These are phyloP conservation scores for Emmonsia crescens DNA, from an alignment of 2,329 filamentous ascomycete species.

Conservation along the genomic window DNA sequence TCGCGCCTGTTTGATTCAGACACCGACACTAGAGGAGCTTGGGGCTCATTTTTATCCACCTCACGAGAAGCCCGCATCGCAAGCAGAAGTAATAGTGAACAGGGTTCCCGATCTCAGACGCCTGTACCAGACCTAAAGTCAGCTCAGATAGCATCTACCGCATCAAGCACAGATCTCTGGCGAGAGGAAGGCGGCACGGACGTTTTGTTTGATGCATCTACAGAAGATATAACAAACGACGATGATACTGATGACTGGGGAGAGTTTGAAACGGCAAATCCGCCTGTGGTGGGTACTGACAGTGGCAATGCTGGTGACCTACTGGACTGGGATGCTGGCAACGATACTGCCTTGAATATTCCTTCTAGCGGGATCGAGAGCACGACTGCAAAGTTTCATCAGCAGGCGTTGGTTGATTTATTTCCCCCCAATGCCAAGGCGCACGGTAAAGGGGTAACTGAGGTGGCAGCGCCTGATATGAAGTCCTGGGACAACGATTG, in stretches of 20 bases:
- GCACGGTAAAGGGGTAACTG: neutral
- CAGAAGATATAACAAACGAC: slow-evolving; percentile 20
- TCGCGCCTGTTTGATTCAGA: neutral
- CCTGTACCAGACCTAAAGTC: neutral
- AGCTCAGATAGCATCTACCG: neutral
- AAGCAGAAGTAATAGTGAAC: neutral
- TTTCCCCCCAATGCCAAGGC: slow-evolving; percentile 19
- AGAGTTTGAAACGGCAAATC: slow-evolving; percentile 32
- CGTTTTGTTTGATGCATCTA: slow-evolving; percentile 54
- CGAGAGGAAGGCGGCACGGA: slow-evolving; percentile 22
- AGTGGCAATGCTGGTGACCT: slow-evolving; percentile 1
- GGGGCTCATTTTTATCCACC: neutral
- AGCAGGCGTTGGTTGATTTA: slow-evolving; percentile 18
- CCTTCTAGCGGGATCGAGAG: neutral
- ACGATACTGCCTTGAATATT: neutral
- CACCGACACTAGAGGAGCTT: neutral
- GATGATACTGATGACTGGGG: slow-evolving; percentile 35
- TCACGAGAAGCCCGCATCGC: neutral
- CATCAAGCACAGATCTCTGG: neutral
- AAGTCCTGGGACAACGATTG: neutral
- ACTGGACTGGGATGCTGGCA: slow-evolving; percentile 1
- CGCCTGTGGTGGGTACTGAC: slow-evolving; percentile 9
- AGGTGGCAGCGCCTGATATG: neutral
- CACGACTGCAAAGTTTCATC: neutral
- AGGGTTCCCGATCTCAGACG: neutral